phyloP scores from a whole-genome alignment of 495 filamentous ascomycete species.

The Aspergillus sparsus region DNA sequence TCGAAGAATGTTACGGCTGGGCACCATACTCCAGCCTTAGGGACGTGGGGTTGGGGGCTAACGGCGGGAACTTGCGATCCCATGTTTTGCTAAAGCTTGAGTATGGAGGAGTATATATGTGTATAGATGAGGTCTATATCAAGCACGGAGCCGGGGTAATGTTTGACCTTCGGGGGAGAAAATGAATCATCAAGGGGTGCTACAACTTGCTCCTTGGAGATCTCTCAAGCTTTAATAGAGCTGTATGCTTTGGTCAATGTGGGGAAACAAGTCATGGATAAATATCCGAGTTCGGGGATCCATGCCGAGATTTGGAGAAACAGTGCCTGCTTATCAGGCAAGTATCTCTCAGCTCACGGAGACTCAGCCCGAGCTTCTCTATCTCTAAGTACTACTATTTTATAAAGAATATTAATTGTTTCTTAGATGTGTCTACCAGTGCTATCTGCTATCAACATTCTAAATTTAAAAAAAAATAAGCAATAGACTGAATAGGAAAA shows the following conservation, averaged over 20 bases:
- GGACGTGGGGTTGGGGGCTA: slow-evolving; percentile 25
- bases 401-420: too few species aligned
- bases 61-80: slow-evolving; percentile 19
- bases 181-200: too few species aligned
- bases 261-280: slow-evolving; percentile 18
- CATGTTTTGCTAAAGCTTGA: slow-evolving; percentile 15
- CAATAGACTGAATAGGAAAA: neutral
- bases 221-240: neutral
- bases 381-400: neutral
- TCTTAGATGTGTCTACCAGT: too few species aligned
- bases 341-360: slow-evolving; percentile 13
- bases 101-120: neutral
- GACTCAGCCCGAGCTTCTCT: slow-evolving; percentile 2
- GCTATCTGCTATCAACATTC: too few species aligned
- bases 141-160: neutral
- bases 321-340: neutral
- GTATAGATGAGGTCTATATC: neutral
- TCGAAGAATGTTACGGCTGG: slow-evolving; percentile 54
- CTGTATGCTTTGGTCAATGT: slow-evolving; percentile 10
- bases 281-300: slow-evolving; percentile 21
- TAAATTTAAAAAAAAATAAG: too few species aligned
- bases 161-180: neutral
- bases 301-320: slow-evolving; percentile 15
- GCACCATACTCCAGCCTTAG: slow-evolving; percentile 38
- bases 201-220: neutral